Conservation (phyloP, 805 yeast genomes). For the Saccharomycopsis microspora region DNA sequence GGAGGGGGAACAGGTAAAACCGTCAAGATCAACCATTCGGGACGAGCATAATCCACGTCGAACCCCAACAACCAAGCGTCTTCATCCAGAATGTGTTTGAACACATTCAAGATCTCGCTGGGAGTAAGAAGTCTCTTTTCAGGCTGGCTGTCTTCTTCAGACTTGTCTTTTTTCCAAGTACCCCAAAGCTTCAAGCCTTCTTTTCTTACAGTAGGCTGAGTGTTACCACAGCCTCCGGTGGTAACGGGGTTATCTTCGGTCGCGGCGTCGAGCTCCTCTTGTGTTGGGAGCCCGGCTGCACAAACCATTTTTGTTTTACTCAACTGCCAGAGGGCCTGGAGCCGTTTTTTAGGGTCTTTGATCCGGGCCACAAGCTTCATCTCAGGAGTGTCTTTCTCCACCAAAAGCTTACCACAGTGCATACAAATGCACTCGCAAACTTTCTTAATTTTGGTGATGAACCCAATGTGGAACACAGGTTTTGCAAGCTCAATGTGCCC, state of each 20-base stretch:
- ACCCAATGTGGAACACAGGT: constrained; percentile 97
- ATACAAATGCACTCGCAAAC: constrained; percentile 95
- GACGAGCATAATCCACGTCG: constrained; percentile 93
- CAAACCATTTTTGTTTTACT: constrained; percentile 92
- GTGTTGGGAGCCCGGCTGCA: constrained; percentile 72
- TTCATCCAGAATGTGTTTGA: constrained; percentile 78
- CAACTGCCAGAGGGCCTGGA: constrained; percentile 91
- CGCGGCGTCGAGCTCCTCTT: constrained; percentile 38
- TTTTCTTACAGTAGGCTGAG: constrained; percentile 90
- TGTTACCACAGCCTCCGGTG: constrained; percentile 97
- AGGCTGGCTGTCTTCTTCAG: constrained; percentile 66
- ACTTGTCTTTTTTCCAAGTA: constrained; percentile 90
- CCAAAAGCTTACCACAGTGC: constrained; percentile 92
- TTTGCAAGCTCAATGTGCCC: constrained; percentile 98
- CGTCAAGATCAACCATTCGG: constrained; percentile 96
- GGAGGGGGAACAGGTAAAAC: constrained; percentile 99
- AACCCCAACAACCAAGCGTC: constrained; percentile 80
- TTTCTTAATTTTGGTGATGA: constrained; percentile 85
- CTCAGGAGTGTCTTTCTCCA: constrained; percentile 60
- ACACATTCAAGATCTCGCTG: constrained; percentile 79
- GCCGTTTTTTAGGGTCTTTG: constrained; percentile 90
- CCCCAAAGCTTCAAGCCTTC: constrained; percentile 96
- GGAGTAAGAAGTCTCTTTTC: constrained; percentile 86
- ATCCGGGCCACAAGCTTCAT: constrained; percentile 85
- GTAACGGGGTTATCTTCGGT: constrained; percentile 31